Conservation (phyloP, 2,329 filamentous ascomycete genomes). For the Davidsoniella eucalypti region DNA sequence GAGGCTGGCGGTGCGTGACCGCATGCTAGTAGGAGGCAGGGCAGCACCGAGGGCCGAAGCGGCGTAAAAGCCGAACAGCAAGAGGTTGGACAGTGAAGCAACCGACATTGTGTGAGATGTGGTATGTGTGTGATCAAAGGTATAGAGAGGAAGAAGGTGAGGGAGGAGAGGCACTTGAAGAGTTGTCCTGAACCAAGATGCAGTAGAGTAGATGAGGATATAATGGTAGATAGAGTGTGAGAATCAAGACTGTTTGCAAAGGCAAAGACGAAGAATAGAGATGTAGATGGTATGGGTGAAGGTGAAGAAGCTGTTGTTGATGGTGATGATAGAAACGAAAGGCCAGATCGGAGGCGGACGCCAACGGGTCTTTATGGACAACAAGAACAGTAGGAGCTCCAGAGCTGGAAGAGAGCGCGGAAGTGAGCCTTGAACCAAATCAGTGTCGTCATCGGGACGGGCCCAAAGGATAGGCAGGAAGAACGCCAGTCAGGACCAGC, state of each 20-base stretch:
- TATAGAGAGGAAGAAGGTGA: not conserved
- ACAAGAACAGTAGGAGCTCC: not conserved
- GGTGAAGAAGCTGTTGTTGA: not conserved
- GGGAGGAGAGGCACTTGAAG: not conserved
- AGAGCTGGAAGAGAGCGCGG: too few species aligned
- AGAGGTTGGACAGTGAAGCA: constrained; percentile 1
- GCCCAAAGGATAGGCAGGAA: too few species aligned
- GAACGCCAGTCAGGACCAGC: too few species aligned
- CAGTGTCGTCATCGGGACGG: too few species aligned
- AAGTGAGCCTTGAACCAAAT: too few species aligned
- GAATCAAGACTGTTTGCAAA: too few species aligned
- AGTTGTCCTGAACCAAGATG: too few species aligned
- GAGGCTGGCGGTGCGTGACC: not conserved
- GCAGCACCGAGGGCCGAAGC: constrained; percentile 2
- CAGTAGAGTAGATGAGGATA: too few species aligned
- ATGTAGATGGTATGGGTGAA: too few species aligned
- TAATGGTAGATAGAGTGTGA: too few species aligned
- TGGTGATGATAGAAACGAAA: not conserved
- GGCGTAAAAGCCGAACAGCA: constrained; percentile 5
- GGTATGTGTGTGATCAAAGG: not conserved
- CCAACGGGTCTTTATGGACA: not conserved
- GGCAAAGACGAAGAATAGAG: too few species aligned
- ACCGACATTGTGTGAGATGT: not conserved
- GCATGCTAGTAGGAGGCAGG: not conserved
- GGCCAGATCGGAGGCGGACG: not conserved